These are phyloP conservation scores for Plasmodium billcollinsi DNA, from an alignment of 169 alveolate genomes.

Conservation along the genomic window DNA sequence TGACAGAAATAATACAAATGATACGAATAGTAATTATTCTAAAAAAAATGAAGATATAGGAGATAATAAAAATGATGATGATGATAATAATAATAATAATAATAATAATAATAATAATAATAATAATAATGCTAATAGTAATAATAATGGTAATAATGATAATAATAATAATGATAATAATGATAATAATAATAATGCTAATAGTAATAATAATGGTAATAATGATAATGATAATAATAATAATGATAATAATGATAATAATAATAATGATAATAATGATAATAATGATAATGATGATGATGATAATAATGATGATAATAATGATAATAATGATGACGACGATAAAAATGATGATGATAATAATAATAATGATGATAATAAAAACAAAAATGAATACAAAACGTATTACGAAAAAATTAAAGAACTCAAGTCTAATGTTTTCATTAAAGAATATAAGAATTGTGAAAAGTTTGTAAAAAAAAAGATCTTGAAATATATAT, in stretches of 20 bases:
- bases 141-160: not conserved
- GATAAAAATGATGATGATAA: not conserved
- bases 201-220: not conserved
- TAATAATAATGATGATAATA: not conserved
- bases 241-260: not conserved
- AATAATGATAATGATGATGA: not conserved
- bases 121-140: no score
- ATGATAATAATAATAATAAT: not conserved
- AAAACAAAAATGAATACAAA: constrained; percentile 22
- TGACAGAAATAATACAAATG: not conserved
- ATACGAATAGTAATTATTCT: not conserved
- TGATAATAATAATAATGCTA: not conserved
- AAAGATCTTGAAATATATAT: constrained; percentile 44
- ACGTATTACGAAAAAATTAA: constrained; percentile 22
- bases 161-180: not conserved
- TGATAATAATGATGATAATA: not conserved
- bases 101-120: not conserved
- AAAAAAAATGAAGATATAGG: not conserved
- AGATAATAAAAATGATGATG: not conserved
- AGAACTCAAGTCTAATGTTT: constrained; percentile 25
- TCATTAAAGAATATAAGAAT: constrained; percentile 20
- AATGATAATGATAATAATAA: not conserved
- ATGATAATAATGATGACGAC: not conserved
- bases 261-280: not conserved
- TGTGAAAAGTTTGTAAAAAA: constrained; percentile 36